Conservation (phyloP, 495 filamentous ascomycete genomes). For the Aspergillus ellipticus region DNA sequence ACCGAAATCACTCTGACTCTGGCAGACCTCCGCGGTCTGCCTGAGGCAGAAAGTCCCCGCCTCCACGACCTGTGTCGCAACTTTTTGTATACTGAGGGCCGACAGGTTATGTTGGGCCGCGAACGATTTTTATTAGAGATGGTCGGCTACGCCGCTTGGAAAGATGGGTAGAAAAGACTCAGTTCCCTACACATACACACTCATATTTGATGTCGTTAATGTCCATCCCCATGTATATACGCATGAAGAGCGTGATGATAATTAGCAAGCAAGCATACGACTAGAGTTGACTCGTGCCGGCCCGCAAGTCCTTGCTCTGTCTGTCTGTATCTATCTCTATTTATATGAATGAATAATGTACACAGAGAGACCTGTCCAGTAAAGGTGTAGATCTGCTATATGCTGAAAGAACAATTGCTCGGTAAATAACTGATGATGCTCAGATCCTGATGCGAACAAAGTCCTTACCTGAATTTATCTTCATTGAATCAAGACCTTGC, state of each 20-base stretch:
- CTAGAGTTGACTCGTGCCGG: neutral
- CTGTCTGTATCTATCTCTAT: too few relatives aligned
- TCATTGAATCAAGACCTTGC: too few relatives aligned
- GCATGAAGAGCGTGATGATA: neutral
- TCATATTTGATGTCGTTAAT: too few relatives aligned
- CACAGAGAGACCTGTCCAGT: too few relatives aligned
- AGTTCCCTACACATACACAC: too few relatives aligned
- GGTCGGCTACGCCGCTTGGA: constrained; percentile 16
- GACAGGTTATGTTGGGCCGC: constrained; percentile 31
- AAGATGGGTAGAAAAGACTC: neutral
- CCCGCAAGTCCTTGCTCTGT: neutral
- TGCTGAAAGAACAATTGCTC: too few relatives aligned
- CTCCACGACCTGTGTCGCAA: constrained; percentile 25
- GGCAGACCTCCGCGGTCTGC: constrained; percentile 14
- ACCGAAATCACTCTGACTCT: constrained; percentile 21
- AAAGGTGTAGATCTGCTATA: neutral
- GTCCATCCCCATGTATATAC: neutral
- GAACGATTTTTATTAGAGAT: constrained; percentile 44
- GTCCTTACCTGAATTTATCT: too few relatives aligned
- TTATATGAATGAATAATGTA: neutral
- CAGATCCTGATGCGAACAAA: too few relatives aligned
- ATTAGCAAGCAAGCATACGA: neutral
- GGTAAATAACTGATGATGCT: too few relatives aligned
- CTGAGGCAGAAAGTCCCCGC: neutral
- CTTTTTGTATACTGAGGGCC: constrained; percentile 28